Base-by-base conservation (phyloP, 2,329 filamentous ascomycete species). In the Beauveria brongniartii region DNA sequence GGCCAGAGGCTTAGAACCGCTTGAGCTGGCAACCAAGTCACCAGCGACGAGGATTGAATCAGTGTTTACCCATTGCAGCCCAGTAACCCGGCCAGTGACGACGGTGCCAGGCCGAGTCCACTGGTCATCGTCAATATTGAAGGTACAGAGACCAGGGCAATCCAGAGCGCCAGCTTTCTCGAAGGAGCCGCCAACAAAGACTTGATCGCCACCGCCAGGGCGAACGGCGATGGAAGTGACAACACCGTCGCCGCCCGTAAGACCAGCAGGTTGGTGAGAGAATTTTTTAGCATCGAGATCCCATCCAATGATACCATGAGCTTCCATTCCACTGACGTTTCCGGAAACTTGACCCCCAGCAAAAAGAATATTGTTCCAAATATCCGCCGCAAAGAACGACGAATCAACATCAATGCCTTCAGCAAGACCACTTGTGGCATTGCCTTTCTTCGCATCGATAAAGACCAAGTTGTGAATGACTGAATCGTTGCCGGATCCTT, bases 131-230 rank as follows among this genome's bases (percentile, higher is more conserved):
- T 83, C 77, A 2, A 86, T 84, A 69, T 89, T 86, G 75, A 90
- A 96, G 62, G 88, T 78, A 74, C 94, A 99, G 26, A 99, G 83
- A 52, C 85, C 87, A 3, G 88, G 86, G 71, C 94, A 99, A 47
- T 84, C 86, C 34, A 97, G 81, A 5, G 88, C 87, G 30, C 94
- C 94, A 20, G 92, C 94, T 37, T 83, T 84, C n/a, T 84, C 79
- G 69, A 97, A 99, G 10, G 83, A 85, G 37, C 94, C 94, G 43
- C 89, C 93, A 37, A 99, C 89, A 69, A 89, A 99, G 14, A 99
- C 80, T 55, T 94, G 85, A 1, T 81, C 79, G 20, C 85, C 86
- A 59, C 54, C 54, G 20, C 82, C 82, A 0, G 90, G 89, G 60
- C 87, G 88, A 9, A 87, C 80, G 12, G 85, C 82, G 66, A 99